A percentile compares a stretch with the other conserved stretches of the same genome.
Conservation (phyloP, 1,139 yeast genomes). For the Saccharomyces hybrid region DNA sequence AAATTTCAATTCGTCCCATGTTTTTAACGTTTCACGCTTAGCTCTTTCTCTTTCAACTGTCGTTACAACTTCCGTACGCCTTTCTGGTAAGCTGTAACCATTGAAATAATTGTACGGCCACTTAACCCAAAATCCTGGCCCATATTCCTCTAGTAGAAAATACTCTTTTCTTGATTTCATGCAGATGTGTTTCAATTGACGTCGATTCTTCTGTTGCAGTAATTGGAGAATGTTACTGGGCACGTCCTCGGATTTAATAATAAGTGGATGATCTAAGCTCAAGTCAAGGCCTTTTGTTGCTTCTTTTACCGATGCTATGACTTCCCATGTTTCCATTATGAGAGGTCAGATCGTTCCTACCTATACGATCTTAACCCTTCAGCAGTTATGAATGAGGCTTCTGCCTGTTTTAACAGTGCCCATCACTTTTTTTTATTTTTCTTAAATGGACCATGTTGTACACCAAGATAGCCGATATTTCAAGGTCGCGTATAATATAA, state of each 20-base stretch:
- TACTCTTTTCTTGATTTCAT: conserved; percentile 2
- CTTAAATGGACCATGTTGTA: not conserved
- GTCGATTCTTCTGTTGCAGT: not conserved
- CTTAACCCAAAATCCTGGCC: conserved; percentile 12
- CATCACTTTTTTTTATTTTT: not conserved
- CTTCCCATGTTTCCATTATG: conserved; percentile 19
- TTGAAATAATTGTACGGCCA: conserved; percentile 12
- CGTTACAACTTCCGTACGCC: not conserved
- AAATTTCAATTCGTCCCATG: conserved; percentile 11
- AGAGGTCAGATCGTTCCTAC: not conserved
- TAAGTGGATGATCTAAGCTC: conserved; percentile 6
- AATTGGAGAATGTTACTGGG: conserved; percentile 6
- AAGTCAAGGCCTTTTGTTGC: conserved; percentile 10
- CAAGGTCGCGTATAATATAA: not conserved
- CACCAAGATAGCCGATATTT: not conserved
- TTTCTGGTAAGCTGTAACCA: not conserved
- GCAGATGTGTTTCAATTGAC: conserved; percentile 7
- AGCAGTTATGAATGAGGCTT: not conserved
- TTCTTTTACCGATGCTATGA: conserved; percentile 9
- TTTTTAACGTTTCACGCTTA: conserved; percentile 3
- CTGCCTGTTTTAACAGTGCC: not conserved
- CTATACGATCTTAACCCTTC: not conserved
- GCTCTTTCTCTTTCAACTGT: not conserved
- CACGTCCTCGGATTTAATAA: conserved; percentile 6
- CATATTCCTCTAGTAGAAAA: conserved; percentile 17